phyloP scores from a whole-genome alignment of 345 rosid species.

The Lumnitzera littorea region DNA sequence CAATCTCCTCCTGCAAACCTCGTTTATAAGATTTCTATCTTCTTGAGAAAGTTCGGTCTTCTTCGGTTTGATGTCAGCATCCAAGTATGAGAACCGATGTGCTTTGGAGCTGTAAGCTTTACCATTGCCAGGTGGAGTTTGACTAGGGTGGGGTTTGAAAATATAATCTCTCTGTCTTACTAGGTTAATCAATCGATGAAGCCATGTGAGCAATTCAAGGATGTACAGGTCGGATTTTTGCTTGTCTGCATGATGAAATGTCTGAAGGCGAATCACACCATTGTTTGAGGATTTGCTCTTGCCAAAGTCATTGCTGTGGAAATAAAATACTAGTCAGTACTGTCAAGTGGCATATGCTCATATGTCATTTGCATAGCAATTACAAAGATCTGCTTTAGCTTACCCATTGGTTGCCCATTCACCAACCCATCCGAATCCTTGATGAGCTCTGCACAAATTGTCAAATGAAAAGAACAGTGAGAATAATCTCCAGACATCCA shows the following conservation, averaged over 20 bases:
- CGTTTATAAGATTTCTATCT: slow-evolving; percentile 53
- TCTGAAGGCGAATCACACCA: slow-evolving; percentile 61
- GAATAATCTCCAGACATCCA: background rate
- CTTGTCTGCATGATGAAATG: slow-evolving; percentile 76
- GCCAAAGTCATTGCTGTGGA: slow-evolving; percentile 26
- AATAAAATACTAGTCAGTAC: background rate
- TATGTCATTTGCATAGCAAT: too few relatives aligned
- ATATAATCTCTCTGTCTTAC: slow-evolving; percentile 39
- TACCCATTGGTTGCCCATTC: slow-evolving; percentile 96
- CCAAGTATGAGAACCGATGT: slow-evolving; percentile 26
- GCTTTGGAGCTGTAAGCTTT: slow-evolving; percentile 21
- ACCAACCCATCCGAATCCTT: slow-evolving; percentile 99
- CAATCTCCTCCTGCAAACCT: slow-evolving; percentile 29
- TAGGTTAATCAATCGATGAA: slow-evolving; percentile 54
- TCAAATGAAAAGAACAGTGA: slow-evolving; percentile 9
- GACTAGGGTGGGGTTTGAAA: slow-evolving; percentile 23
- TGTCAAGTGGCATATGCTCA: background rate
- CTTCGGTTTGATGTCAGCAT: slow-evolving; percentile 12
- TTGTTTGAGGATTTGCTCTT: slow-evolving; percentile 11
- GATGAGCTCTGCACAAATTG: slow-evolving; percentile 66
- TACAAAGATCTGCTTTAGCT: background rate
- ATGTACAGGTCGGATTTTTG: slow-evolving; percentile 50
- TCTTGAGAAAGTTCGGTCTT: slow-evolving; percentile 46
- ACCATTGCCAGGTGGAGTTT: slow-evolving; percentile 27
- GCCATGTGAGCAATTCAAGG: slow-evolving; percentile 74